Conservation (phyloP, 768 basidiomycete genomes). For the Rhodotorula taiwanensis region DNA sequence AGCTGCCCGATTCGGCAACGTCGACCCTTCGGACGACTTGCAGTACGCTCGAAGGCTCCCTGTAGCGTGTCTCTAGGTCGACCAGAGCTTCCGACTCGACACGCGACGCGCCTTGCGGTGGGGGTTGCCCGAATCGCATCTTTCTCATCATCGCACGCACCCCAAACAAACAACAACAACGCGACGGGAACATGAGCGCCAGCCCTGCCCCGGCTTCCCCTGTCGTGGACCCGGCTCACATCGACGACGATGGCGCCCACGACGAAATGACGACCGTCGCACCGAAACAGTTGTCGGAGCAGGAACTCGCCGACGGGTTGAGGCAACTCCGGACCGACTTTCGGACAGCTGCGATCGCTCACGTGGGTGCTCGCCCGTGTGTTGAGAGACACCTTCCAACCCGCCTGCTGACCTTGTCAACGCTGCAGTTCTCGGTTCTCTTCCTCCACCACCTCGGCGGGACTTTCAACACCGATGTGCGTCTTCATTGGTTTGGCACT, state of each 20-base stretch:
- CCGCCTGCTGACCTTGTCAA: too few species aligned
- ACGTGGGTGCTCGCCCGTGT: too few species aligned
- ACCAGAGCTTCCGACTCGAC: too few species aligned
- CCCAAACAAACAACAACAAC: too few species aligned
- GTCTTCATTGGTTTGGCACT: neutral
- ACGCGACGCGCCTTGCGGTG: too few species aligned
- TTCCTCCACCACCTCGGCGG: slow-evolving; percentile 23
- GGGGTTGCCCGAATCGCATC: too few species aligned
- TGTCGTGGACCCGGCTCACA: neutral
- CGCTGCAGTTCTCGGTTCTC: slow-evolving; percentile 22
- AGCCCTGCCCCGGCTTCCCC: neutral
- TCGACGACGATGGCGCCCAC: neutral
- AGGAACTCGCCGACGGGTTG: neutral
- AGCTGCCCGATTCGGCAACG: too few species aligned
- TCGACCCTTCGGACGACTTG: too few species aligned
- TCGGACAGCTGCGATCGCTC: neutral
- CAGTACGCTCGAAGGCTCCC: too few species aligned
- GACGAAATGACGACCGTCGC: neutral
- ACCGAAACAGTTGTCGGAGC: neutral
- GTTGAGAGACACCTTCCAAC: too few species aligned
- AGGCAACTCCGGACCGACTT: neutral
- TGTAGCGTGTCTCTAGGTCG: too few species aligned
- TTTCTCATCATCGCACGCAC: too few species aligned
- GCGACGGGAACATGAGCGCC: neutral
- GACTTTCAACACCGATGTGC: slow-evolving; percentile 22